Base-by-base conservation (phyloP, 2,329 filamentous ascomycete genomes). In the Fusarium xylarioides region DNA sequence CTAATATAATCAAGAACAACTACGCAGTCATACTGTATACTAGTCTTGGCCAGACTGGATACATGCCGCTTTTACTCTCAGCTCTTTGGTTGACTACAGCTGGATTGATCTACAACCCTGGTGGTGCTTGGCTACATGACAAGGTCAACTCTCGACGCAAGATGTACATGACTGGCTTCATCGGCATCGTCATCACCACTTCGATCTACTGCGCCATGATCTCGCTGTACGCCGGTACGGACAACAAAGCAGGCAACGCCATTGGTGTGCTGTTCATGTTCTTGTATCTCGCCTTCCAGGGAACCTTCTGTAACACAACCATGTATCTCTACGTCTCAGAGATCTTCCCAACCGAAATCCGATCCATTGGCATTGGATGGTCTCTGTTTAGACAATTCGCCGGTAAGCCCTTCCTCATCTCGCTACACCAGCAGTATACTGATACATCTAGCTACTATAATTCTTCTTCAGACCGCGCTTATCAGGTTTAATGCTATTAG, bases 331-430 rank as follows among this genome's bases (percentile, higher is more conserved):
- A 83, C 57, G 75, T 82, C 0, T 81, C 81, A 0, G 82, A 83
- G 68, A 82, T 83, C 40, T 82, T 82, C 53, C 81, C 85, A 0
- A 87, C 85, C 0, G 84, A 87, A 58, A 85, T 87, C 34, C 82
- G 86, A 5, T 82, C 85, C 0, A 87, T 86, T 37, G 86, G 86
- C 14, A 86, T 87, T 80, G 86, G 84, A 1, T 86, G 87, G 76
- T 86, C 84, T 1, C 69, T 88, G 3, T 87, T 87, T 58, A 86
- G 85, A 7, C 85, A 86, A 66, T 86, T 86, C 67, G 82, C 84
- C 5, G 76, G 85, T 73, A 60, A 32, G 68, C 23, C 0, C 6
- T n/a, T n/a, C 5, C 4, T 9, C 11, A 1, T 6, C 5, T 1
- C 2, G 15, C 4, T 11, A 3, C 1, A 4, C 1, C 0, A 2